Evolutionary conservation across 495 filamentous ascomycete species (phyloP), one percentile per base, ranked within the genome.

Genomic region (Podospora sp.): DNA sequence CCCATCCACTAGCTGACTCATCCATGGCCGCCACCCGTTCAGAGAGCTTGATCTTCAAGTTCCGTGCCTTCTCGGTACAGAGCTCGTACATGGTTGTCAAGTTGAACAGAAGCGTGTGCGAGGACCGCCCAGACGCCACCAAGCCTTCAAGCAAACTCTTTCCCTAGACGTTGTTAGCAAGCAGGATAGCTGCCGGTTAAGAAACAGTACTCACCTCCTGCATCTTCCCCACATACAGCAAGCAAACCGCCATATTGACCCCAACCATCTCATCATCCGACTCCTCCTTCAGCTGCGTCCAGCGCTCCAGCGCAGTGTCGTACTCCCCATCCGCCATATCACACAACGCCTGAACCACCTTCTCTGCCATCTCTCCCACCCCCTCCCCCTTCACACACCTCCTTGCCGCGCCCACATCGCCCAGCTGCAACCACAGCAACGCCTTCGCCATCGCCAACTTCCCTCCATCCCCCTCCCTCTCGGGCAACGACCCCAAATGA

Each of bases 41-140:
- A 8, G 91, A 88, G 24, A 98, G 81, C 22, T 78, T 75, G 21
- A 84, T 75, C 79, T 97, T 98, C 71, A 89, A 75, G 18, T 81
- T 82, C 57, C 82, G 78, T n/a, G 90, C 83, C 66, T 84, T 84
- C 65, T 98, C 94, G 1, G 90, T 92, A 71, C 91, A 94, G 6
- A 99, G 86, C 76, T 99, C 95, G 74, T 96, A 99, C 69, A 96
- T 85, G 0, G 95, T 97, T 18, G 87, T 85, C 8, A 99, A 80
- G 74, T 99, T 99, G 77, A 97, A 99, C 1, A 92, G 84, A 20
- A 96, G 74, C 9, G 90, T 90, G 53, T 88, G 85, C 68, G 93
- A 96, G 0, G 87, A 85, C 22, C 86, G 78, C 7, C 87, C 84
- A 1, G 79, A 71, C 6, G 86, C 83, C 8, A 92, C 77, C 22